Base-by-base conservation (phyloP, 495 filamentous ascomycete genomes). In the Geopyxis carbonaria region DNA sequence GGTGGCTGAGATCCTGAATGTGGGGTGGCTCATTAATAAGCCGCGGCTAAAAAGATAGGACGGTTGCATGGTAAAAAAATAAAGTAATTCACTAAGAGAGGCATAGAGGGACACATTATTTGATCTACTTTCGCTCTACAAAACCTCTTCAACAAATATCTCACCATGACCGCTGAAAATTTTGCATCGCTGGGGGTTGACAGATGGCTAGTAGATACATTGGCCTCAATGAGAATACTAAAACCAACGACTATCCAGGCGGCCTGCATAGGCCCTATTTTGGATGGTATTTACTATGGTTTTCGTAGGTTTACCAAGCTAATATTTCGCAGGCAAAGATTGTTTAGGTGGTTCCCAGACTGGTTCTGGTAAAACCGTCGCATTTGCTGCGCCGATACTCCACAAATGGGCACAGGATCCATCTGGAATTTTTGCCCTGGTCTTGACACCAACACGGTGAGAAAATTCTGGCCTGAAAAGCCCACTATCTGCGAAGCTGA, bases 321-420 rank as follows among this genome's bases (percentile, higher is more conserved):
- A 28, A 30, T 14, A 20, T 11, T 10, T 16, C 24, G 2, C 24
- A 50, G 51, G 50, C 3, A 69, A 77, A 45, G 83, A 95, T 59
- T 93, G 85, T 47, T 93, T 97, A 47, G 89, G 91, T 47, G 83
- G 84, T 13, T 92, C 82, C 49, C 68, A 80, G 40, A 97, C 89
- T 2, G 89, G 89, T 61, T 93, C 87, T n/a, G 89, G 89, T 56
- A 97, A 97, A 64, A 97, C 89, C n/a, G 74, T 93, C 29, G 86
- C 89, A 23, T 97, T 97, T 61, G 76, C 86, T 9, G 82, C 80
- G 6, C 89, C 89, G 11, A 89, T 97, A 33, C 62, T 95, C 35
- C 87, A 94, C 54, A 75, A 75, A 59, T 95, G 86, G 89, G 74
- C 89, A 2, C 67, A 78, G 57, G 86, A 97, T 65, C 89, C 89